phyloP scores from a whole-genome alignment of 768 basidiomycete species.

The Phlegmacium glaucopus region DNA sequence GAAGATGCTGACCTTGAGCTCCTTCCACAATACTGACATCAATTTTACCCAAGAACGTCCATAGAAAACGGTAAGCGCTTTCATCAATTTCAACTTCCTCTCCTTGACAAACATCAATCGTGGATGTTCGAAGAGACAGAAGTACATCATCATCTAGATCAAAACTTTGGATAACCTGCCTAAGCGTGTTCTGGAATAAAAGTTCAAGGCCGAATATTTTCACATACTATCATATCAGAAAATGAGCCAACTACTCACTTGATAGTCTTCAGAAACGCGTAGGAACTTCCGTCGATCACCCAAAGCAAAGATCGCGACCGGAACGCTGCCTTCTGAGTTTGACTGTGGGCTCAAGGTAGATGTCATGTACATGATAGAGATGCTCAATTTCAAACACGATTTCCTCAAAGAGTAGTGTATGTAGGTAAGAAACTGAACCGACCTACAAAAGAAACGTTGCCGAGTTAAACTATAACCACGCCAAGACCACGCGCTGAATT shows the following conservation, averaged over 20 bases:
- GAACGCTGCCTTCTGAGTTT: slow-evolving; percentile 17
- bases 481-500: no score
- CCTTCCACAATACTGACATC: slow-evolving; percentile 11
- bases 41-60: slow-evolving; percentile 25
- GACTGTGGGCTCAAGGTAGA: slow-evolving; percentile 17
- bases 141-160: slow-evolving; percentile 3
- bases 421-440: no score
- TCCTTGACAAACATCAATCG: slow-evolving; percentile 27
- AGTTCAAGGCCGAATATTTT: background rate
- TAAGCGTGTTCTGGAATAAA: slow-evolving; percentile 11
- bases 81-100: slow-evolving; percentile 26
- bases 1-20: background rate
- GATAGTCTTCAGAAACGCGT: slow-evolving; percentile 20
- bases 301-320: slow-evolving; percentile 22
- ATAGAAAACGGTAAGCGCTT: slow-evolving; percentile 26
- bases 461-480: no score
- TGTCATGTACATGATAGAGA: slow-evolving; percentile 15
- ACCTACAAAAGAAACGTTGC: no score
- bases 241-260: slow-evolving; percentile 9
- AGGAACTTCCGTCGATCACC: slow-evolving; percentile 21
- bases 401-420: no score
- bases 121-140: slow-evolving; percentile 20
- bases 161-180: slow-evolving; percentile 14
- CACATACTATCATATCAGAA: no score
- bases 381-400: no score